Evolutionary conservation across 2,329 filamentous ascomycete species (phyloP).

Genomic region (Xylariales sp.): DNA sequence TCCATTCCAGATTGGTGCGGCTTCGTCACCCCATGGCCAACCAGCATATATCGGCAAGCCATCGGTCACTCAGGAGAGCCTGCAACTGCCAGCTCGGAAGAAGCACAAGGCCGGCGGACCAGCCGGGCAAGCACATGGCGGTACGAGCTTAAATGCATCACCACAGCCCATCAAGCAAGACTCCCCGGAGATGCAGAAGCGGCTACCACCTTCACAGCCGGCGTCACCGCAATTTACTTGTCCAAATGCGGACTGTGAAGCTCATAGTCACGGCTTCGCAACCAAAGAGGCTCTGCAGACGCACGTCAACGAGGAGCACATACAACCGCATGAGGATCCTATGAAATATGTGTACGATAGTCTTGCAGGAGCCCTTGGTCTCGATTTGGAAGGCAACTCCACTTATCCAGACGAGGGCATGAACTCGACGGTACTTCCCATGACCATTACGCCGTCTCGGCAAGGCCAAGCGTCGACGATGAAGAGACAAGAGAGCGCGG

Average conservation of each 20-base stretch:
- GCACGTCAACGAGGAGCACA: conserved; percentile 57
- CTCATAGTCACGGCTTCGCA: conserved; percentile 42
- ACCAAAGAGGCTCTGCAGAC: conserved; percentile 48
- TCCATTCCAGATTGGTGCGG: conserved; percentile 50
- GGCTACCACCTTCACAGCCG: conserved; percentile 26
- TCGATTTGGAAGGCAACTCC: conserved; percentile 45
- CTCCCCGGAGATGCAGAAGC: conserved; percentile 41
- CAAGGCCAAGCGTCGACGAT: conserved; percentile 45
- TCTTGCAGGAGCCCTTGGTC: conserved; percentile 42
- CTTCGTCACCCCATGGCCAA: conserved; percentile 52
- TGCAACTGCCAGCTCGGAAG: conserved; percentile 53
- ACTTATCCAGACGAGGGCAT: conserved; percentile 28
- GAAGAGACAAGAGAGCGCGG: conserved; percentile 44
- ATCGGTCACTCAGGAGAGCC: conserved; percentile 46
- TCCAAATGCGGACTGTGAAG: conserved; percentile 51
- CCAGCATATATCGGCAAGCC: conserved; percentile 51
- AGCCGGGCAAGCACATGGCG: conserved; percentile 35
- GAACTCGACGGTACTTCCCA: conserved; percentile 26
- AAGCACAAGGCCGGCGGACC: conserved; percentile 45
- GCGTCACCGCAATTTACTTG: conserved; percentile 44
- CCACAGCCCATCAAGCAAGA: conserved; percentile 41
- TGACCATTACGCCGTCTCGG: conserved; percentile 40
- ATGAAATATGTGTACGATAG: conserved; percentile 47
- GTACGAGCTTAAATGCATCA: conserved; percentile 41
- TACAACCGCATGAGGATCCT: conserved; percentile 51